These are phyloP conservation scores for Elongisporangium senticosum DNA, from an alignment of 352 stramenopile genomes.

Conservation along the genomic window DNA sequence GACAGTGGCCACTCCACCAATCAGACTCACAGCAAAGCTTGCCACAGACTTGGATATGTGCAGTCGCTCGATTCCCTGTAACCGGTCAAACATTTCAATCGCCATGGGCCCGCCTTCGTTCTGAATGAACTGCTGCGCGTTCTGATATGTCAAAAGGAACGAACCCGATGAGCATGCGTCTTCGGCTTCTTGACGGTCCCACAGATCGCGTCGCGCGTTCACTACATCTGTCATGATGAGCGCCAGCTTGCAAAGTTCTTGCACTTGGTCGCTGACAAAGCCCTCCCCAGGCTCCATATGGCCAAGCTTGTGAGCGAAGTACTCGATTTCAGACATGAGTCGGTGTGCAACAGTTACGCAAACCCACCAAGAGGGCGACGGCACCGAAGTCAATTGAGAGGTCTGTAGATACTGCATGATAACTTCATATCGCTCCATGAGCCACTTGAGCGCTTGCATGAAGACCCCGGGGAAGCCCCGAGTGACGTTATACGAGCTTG, in stretches of 20 bases:
- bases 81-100: slow-evolving; percentile 50
- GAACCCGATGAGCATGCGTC: slow-evolving; percentile 34
- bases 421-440: slow-evolving; percentile 31
- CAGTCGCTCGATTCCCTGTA: slow-evolving; percentile 35
- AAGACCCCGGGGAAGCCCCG: slow-evolving; percentile 37
- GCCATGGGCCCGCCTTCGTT: slow-evolving; percentile 45
- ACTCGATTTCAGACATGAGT: slow-evolving; percentile 48
- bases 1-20: slow-evolving; percentile 30
- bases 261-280: slow-evolving; percentile 35
- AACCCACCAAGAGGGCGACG: slow-evolving; percentile 56
- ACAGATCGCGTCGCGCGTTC: slow-evolving; percentile 38
- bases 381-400: slow-evolving; percentile 13
- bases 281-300: slow-evolving; percentile 28
- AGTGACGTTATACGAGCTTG: slow-evolving; percentile 17
- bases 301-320: slow-evolving; percentile 56
- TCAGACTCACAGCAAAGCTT: slow-evolving; percentile 39
- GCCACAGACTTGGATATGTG: slow-evolving; percentile 47
- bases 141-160: slow-evolving; percentile 45
- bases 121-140: slow-evolving; percentile 58
- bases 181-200: slow-evolving; percentile 19
- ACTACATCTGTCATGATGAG: slow-evolving; percentile 49
- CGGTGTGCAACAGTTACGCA: slow-evolving; percentile 38
- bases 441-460: slow-evolving; percentile 43
- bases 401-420: slow-evolving; percentile 24
- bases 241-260: slow-evolving; percentile 44